A percentile compares a stretch with the other conserved stretches of the same genome.
Conservation (phyloP, 2,329 filamentous ascomycete genomes). For the Diatrype stigma region DNA sequence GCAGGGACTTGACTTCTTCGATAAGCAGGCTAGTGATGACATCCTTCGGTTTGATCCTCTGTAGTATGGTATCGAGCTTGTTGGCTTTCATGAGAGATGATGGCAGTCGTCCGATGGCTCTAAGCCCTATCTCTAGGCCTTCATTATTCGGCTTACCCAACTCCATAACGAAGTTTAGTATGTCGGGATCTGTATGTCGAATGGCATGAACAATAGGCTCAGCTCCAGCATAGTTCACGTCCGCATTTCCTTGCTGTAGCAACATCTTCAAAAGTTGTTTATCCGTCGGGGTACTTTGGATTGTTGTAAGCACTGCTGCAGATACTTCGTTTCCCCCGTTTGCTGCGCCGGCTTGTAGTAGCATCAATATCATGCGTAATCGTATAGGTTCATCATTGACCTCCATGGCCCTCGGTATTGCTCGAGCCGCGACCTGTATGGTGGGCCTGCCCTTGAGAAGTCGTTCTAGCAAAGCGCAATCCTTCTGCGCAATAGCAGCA, state of each 20-base stretch:
- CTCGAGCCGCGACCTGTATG: slow-evolving; percentile 42
- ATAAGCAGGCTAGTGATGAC: slow-evolving; percentile 43
- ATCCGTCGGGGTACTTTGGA: slow-evolving; percentile 45
- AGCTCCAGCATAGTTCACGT: slow-evolving; percentile 47
- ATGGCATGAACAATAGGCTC: slow-evolving; percentile 33
- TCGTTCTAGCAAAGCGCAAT: slow-evolving; percentile 40
- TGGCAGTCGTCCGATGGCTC: slow-evolving; percentile 38
- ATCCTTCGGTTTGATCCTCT: slow-evolving; percentile 37
- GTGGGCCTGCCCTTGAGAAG: slow-evolving; percentile 43
- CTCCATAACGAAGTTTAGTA: slow-evolving; percentile 44
- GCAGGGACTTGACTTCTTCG: slow-evolving; percentile 45
- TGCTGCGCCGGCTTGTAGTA: slow-evolving; percentile 43
- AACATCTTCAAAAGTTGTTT: slow-evolving; percentile 45
- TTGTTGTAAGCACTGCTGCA: slow-evolving; percentile 35
- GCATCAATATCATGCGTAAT: slow-evolving; percentile 42
- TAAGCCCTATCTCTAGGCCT: slow-evolving; percentile 40
- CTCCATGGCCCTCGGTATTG: slow-evolving; percentile 44
- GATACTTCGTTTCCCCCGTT: slow-evolving; percentile 39
- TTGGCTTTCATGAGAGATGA: slow-evolving; percentile 42
- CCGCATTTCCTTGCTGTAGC: slow-evolving; percentile 47
- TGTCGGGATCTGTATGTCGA: slow-evolving; percentile 42
- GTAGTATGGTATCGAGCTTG: slow-evolving; percentile 47
- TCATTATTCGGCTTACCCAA: slow-evolving; percentile 40
- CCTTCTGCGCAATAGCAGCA: slow-evolving; percentile 44
- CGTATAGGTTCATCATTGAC: slow-evolving; percentile 38